phyloP scores from a whole-genome alignment of 768 basidiomycete species.

The Xerocomellus dryophilus region DNA sequence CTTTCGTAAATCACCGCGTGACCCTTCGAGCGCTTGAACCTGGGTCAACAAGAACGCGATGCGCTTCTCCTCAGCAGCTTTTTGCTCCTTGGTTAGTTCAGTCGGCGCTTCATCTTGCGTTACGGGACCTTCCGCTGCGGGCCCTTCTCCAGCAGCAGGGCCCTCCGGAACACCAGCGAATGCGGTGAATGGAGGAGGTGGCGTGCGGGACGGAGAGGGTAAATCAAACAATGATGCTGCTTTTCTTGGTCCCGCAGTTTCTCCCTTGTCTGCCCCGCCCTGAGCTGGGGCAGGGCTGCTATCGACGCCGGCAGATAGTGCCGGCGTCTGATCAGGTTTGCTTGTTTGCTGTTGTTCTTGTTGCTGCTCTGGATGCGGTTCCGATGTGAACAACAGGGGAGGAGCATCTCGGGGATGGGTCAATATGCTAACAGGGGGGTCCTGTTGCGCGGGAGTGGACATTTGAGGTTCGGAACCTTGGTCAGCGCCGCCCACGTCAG shows the following conservation, averaged over 20 bases:
- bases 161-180: constrained; percentile 8
- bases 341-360: background rate
- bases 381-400: constrained; percentile 3
- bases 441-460: constrained; percentile 26
- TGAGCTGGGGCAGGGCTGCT: background rate
- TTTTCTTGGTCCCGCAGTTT: background rate
- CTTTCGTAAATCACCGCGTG: background rate
- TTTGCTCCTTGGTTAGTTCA: constrained; percentile 23
- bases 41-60: constrained; percentile 17
- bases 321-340: background rate
- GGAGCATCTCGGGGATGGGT: constrained; percentile 7
- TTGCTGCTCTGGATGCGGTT: background rate
- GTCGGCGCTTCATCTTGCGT: constrained; percentile 19
- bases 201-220: constrained; percentile 10
- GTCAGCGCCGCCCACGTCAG: background rate
- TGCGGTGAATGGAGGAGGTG: constrained; percentile 30
- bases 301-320: constrained; percentile 6
- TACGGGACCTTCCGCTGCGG: constrained; percentile 6
- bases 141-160: constrained; percentile 3
- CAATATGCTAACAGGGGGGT: constrained; percentile 16
- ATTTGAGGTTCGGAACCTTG: constrained; percentile 9
- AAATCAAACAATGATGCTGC: constrained; percentile 2
- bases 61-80: constrained; percentile 21
- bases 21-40: constrained; percentile 14
- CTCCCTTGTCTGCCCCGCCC: background rate